phyloP scores from a whole-genome alignment of 768 basidiomycete species.

The Tylopilus sp. region DNA sequence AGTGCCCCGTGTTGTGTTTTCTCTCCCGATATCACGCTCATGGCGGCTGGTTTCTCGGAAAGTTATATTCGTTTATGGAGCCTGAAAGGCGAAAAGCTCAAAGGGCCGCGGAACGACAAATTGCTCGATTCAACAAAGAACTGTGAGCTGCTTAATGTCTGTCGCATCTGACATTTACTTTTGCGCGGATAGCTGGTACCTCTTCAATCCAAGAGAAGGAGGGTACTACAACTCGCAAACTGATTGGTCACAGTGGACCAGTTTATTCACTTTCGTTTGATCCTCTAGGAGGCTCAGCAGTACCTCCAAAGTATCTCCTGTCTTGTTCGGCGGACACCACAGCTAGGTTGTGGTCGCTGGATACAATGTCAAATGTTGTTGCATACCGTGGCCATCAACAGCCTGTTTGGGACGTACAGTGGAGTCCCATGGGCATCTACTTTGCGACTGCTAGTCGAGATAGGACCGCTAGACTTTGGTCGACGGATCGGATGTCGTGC shows the following conservation, averaged over 20 bases:
- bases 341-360: conserved; percentile 89
- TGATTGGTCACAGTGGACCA: conserved; percentile 95
- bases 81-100: conserved; percentile 86
- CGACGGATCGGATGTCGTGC: conserved; percentile 84
- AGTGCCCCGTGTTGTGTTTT: conserved; percentile 87
- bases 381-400: conserved; percentile 96
- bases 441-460: conserved; percentile 96
- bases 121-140: conserved; percentile 62
- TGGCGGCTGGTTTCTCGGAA: conserved; percentile 95
- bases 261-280: conserved; percentile 95
- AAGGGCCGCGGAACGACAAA: conserved; percentile 75
- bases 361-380: conserved; percentile 90
- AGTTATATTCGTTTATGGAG: conserved; percentile 95
- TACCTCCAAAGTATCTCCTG: conserved; percentile 81
- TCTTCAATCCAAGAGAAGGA: conserved; percentile 73
- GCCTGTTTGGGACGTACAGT: conserved; percentile 98
- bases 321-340: conserved; percentile 94
- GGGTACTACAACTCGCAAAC: conserved; percentile 80
- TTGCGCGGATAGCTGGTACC: conserved; percentile 53
- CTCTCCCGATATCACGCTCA: conserved; percentile 84
- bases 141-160: conserved; percentile 42
- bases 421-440: conserved; percentile 98
- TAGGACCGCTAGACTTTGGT: conserved; percentile 93
- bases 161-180: conserved; percentile 1
- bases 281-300: conserved; percentile 82